phyloP scores from a whole-genome alignment of 2,329 filamentous ascomycete species.

The Cladophialophora psammophila region DNA sequence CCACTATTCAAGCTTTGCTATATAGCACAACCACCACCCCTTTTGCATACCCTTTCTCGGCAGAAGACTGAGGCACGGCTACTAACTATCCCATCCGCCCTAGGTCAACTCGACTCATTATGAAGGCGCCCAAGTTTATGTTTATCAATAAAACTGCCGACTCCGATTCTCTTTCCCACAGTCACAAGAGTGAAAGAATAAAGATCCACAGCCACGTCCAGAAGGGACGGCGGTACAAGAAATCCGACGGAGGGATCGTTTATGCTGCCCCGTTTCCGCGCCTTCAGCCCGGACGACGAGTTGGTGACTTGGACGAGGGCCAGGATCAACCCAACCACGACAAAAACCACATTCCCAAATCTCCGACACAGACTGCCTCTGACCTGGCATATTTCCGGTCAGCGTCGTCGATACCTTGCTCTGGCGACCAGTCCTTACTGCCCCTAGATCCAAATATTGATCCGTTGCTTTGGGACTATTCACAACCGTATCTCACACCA shows the following conservation, averaged over 20 bases:
- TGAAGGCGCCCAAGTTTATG: slow-evolving; percentile 30
- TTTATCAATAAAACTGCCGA: slow-evolving; percentile 30
- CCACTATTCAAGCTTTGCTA: background rate
- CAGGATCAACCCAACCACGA: background rate
- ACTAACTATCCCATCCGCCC: background rate
- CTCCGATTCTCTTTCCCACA: slow-evolving; percentile 32
- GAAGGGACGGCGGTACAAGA: slow-evolving; percentile 29
- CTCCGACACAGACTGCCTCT: background rate
- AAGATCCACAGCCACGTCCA: slow-evolving; percentile 33
- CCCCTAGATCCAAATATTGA: slow-evolving; percentile 15
- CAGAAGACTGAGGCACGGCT: background rate
- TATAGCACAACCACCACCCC: background rate
- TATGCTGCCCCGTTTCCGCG: slow-evolving; percentile 11
- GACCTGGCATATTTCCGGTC: background rate
- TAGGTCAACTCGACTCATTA: background rate
- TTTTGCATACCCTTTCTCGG: background rate
- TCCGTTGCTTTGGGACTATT: slow-evolving; percentile 21
- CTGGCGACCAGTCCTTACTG: background rate
- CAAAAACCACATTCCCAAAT: background rate
- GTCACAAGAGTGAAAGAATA: slow-evolving; percentile 28
- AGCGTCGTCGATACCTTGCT: background rate
- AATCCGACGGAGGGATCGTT: slow-evolving; percentile 10
- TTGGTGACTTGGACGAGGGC: background rate
- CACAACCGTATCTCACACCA: background rate
- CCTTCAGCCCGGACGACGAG: slow-evolving; percentile 4